These are phyloP conservation scores for Pichia californica DNA, from an alignment of 805 yeast species.

Conservation along the genomic window DNA sequence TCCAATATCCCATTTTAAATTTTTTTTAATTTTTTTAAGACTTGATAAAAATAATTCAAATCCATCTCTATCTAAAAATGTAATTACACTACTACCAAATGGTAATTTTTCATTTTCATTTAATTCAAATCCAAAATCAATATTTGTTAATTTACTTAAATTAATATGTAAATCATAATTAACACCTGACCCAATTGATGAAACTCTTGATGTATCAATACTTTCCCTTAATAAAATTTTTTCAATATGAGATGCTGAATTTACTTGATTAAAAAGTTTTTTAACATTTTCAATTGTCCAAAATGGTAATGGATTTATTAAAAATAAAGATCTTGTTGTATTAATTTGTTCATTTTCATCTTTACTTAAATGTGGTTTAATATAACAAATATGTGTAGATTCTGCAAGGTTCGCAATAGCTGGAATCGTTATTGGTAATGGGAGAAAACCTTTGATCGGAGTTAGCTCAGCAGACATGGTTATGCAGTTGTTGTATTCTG, in stretches of 20 bases:
- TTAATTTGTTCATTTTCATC: slow-evolving; percentile 32
- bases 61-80: slow-evolving; percentile 67
- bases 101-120: slow-evolving; percentile 45
- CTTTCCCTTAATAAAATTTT: slow-evolving; percentile 28
- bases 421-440: slow-evolving; percentile 43
- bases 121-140: slow-evolving; percentile 30
- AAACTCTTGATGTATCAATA: slow-evolving; percentile 19
- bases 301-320: slow-evolving; percentile 68
- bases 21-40: slow-evolving; percentile 43
- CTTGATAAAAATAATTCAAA: slow-evolving; percentile 57
- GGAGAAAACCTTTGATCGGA: slow-evolving; percentile 54
- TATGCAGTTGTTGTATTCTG: background rate
- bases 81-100: slow-evolving; percentile 65
- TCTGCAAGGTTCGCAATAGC: slow-evolving; percentile 16
- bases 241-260: slow-evolving; percentile 62
- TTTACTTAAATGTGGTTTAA: slow-evolving; percentile 54
- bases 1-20: slow-evolving; percentile 34
- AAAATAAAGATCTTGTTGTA: slow-evolving; percentile 55
- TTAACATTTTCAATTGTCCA: slow-evolving; percentile 48
- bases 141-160: slow-evolving; percentile 54
- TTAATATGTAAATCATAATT: slow-evolving; percentile 41
- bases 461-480: background rate
- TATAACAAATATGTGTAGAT: slow-evolving; percentile 48
- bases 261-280: slow-evolving; percentile 49
- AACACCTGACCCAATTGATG: slow-evolving; percentile 9